phyloP scores from a whole-genome alignment of 1,284 basidiomycete species.

The Ceratobasidium theobromae region DNA sequence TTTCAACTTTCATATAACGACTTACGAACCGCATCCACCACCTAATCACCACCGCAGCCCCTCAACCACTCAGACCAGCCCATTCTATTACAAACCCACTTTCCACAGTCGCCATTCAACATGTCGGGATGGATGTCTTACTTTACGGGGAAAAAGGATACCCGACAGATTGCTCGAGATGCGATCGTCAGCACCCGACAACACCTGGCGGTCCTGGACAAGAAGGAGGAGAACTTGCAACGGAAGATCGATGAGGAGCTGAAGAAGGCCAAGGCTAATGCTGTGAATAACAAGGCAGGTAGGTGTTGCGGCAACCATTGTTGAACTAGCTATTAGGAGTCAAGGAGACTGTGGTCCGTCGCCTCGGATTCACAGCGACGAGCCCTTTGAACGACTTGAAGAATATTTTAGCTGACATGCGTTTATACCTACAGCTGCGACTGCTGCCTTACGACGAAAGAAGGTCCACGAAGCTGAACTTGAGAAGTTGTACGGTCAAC shows the following conservation, averaged over 20 bases:
- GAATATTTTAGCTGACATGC: neutral
- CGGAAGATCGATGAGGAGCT: constrained; percentile 97
- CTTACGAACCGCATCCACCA: neutral
- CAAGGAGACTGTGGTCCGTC: no score
- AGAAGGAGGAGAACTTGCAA: constrained; percentile 97
- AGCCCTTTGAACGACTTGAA: no score
- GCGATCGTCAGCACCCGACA: constrained; percentile 85
- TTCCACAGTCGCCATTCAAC: constrained; percentile 45
- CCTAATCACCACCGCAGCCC: neutral
- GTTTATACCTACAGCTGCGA: constrained; percentile 59
- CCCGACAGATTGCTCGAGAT: constrained; percentile 77
- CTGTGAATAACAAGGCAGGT: constrained; percentile 93
- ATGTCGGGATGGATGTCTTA: constrained; percentile 89
- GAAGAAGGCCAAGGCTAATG: constrained; percentile 90
- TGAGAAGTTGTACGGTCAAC: constrained; percentile 82
- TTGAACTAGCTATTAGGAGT: neutral
- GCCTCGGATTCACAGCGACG: no score
- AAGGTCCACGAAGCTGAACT: constrained; percentile 89
- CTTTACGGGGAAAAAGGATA: constrained; percentile 75
- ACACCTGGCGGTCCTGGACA: constrained; percentile 94
- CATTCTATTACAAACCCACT: neutral
- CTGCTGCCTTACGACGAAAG: constrained; percentile 92
- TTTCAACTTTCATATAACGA: neutral
- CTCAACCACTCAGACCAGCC: neutral
- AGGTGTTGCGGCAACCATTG: constrained; percentile 44